Base-by-base conservation (phyloP, 305 asterid genomes). In the Fraxinus greggii region DNA sequence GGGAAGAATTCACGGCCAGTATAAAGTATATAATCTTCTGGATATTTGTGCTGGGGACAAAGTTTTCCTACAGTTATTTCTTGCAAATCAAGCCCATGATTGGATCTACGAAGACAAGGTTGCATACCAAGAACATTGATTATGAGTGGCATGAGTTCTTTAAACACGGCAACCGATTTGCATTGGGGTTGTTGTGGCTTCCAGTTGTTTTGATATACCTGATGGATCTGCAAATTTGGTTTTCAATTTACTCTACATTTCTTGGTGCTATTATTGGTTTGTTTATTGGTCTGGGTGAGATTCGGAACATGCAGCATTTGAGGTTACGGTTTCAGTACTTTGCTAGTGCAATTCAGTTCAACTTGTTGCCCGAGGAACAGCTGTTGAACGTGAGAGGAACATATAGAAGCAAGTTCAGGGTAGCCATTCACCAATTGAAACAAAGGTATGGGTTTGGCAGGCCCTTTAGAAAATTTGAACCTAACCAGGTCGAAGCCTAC, bases 291-390 rank as follows among this genome's bases (percentile, higher is more conserved):
- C 87, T 92, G 94, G 99, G 99, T 72, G 99, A 94, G 91, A 94
- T 96, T 72, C 95, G 97, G 54, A 91, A 91, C 91, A 93, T 94
- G 92, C 97, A 91, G 79, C 99, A 95, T 83, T 79, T 95, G 88
- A 88, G 98, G 86, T 88, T 95, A 90, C 91, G 99, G 84, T 96
- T 96, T 84, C 99, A 93, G 86, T 94, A 93, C 88, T 96, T 96
- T 86, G 99, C 98, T 21, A 96, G 98, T 87, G 98, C 99, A 48
- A 92, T 95, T 78, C 98, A 90, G 88, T 95, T 95, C 80, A 95
- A 94, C 84, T 92, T 95, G 86, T 93, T 95, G 98, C 98, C 99
- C 17, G 97, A 94, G 92, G 99, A 95, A 88, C 98, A 95, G 97
- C 88, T 93, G 26, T 73, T 94, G 92, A 88, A 88, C 83, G 85